Evolutionary conservation across 2,329 filamentous ascomycete species (phyloP), one percentile per base, ranked within the genome.

Genomic region (Botryosphaeria dothidea): DNA sequence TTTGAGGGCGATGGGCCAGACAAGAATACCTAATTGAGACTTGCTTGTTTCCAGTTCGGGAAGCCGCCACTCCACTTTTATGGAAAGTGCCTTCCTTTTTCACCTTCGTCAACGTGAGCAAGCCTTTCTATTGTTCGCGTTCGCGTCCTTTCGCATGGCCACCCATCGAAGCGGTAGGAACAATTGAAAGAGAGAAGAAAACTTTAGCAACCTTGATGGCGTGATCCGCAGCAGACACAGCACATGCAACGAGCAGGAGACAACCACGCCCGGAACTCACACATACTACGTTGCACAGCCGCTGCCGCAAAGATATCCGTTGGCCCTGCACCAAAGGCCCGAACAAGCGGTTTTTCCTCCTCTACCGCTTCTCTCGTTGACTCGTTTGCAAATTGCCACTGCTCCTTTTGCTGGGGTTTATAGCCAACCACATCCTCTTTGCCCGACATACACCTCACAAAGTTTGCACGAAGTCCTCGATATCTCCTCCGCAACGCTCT

Each of bases 221-320:
- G 56, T 60, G 56, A 60, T 41, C 27, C 8, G 19, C 56, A 29
- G 52, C 52, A 57, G 52, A 57, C 52, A 29, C 29, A 51, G 15
- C 38, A 17, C 23, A 43, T 43, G 52, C 51, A 19, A 23, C 52
- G 23, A 29, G 52, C 52, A 60, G 41, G 56, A 60, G 56, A 60
- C 56, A 27, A 46, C 56, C n/a, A 58, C 34, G 36, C 41, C 31
- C 7, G 7, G 23, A 6, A 17, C 46, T 15, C 51, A 38, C 56
- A 60, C 56, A 15, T 34, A 46, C 27, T 7, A 34, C 56, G 41
- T 46, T 60, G 56, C 56, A 46, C 51, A 46, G 27, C 11, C 23
- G 13, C 36, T 29, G 3, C 19, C 54, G 15, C 46, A 51, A 25
- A 31, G n/a, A n/a, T n/a, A n/a, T n/a, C n/a, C n/a, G n/a, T n/a